phyloP scores from a whole-genome alignment of 2,329 filamentous ascomycete species.

The Anisogramma anomala region DNA sequence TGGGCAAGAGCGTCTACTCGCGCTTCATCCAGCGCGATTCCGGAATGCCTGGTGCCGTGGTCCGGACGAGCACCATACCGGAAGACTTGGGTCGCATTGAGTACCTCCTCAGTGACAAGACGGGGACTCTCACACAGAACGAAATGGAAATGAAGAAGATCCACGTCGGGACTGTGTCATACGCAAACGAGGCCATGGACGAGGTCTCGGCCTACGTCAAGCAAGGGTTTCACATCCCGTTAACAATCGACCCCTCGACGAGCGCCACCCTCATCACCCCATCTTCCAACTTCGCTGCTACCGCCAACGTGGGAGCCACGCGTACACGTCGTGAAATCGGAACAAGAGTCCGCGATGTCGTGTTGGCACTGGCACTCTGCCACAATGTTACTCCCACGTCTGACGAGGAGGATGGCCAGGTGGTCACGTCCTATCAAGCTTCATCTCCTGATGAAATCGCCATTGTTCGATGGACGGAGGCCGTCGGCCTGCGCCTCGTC shows the following conservation, averaged over 20 bases:
- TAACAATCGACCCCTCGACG: conserved; percentile 33
- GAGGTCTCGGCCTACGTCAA: conserved; percentile 79
- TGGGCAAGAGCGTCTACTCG: conserved; percentile 94
- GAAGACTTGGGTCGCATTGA: conserved; percentile 93
- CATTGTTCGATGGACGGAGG: conserved; percentile 91
- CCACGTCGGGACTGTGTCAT: conserved; percentile 94
- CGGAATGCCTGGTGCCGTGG: conserved; percentile 83
- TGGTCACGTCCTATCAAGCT: conserved; percentile 80
- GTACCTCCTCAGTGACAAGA: conserved; percentile 94
- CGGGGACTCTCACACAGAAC: conserved; percentile 94
- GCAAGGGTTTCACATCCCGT: conserved; percentile 60
- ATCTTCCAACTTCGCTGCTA: conserved; percentile 56
- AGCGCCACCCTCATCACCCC: conserved; percentile 56
- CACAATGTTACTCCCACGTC: conserved; percentile 93
- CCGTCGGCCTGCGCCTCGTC: conserved; percentile 72
- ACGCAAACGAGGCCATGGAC: conserved; percentile 98
- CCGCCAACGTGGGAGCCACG: conserved; percentile 53
- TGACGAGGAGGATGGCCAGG: conserved; percentile 69
- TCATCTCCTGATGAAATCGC: conserved; percentile 97
- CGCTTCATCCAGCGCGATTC: conserved; percentile 88
- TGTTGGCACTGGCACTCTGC: conserved; percentile 82
- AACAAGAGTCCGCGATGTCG: conserved; percentile 81
- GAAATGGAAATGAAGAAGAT: conserved; percentile 99
- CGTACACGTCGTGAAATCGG: conserved; percentile 88
- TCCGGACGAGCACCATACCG: conserved; percentile 92